Percentiles rank a stretch among this genome's conserved stretches.
These are phyloP conservation scores for Cercospora janseana DNA, from an alignment of 2,329 filamentous ascomycete genomes.

Conservation along the genomic window DNA sequence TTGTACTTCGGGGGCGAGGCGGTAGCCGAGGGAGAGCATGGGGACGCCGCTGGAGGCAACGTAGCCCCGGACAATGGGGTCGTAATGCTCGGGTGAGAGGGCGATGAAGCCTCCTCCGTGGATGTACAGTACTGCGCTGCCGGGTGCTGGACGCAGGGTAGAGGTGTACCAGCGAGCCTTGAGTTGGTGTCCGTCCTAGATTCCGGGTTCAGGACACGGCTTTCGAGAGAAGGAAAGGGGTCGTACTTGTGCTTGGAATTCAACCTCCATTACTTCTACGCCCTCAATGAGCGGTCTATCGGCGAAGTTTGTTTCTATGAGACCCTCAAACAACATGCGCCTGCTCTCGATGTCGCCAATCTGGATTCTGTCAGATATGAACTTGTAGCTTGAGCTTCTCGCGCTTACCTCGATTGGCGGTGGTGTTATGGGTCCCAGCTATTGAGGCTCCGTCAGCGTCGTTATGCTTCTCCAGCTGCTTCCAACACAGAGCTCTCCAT, in stretches of 20 bases:
- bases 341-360: too few species aligned
- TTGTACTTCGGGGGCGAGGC: conserved; percentile 45
- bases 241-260: background rate
- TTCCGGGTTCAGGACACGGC: conserved; percentile 17
- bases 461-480: too few species aligned
- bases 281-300: too few species aligned
- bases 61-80: conserved; percentile 29
- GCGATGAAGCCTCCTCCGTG: conserved; percentile 47
- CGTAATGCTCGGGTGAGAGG: conserved; percentile 33
- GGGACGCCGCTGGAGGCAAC: conserved; percentile 36
- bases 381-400: too few species aligned
- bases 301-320: too few species aligned
- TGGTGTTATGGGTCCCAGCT: too few species aligned
- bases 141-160: conserved; percentile 5
- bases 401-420: too few species aligned
- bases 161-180: conserved; percentile 26
- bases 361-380: too few species aligned
- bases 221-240: background rate
- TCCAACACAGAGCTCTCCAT: too few species aligned
- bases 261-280: too few species aligned
- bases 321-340: too few species aligned
- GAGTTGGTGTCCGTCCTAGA: conserved; percentile 24
- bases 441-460: too few species aligned
- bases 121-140: conserved; percentile 38
- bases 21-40: conserved; percentile 44